Evolutionary conservation across 441 rosid genomes (phyloP).

Genomic region (Euphorbia neoarborescens): DNA sequence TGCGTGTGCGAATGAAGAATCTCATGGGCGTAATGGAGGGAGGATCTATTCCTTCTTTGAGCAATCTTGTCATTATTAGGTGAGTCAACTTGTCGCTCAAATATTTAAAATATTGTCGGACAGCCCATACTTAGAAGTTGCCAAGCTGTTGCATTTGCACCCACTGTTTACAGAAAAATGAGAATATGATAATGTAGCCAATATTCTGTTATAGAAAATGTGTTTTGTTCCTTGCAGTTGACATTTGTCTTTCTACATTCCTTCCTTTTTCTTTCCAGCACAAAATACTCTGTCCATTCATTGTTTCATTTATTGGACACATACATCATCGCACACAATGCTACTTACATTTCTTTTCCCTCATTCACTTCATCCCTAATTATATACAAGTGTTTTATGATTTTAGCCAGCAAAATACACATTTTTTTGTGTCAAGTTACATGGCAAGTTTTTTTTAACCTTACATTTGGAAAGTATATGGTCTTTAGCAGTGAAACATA

Average conservation of each 20-base stretch:
- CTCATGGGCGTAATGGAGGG: conserved; percentile 92
- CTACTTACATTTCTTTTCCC: not conserved
- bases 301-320: not conserved
- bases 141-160: conserved; percentile 42
- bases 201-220: conserved; percentile 7
- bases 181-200: not conserved
- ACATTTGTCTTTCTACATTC: conserved; percentile 37
- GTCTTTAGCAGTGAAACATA: too few species aligned
- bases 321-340: not conserved
- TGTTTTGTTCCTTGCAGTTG: conserved; percentile 30
- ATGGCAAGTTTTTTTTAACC: too few species aligned
- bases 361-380: not conserved
- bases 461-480: too few species aligned
- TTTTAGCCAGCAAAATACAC: too few species aligned
- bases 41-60: conserved; percentile 80
- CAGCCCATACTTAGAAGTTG: conserved; percentile 28
- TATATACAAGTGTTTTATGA: too few species aligned
- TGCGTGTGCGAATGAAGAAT: conserved; percentile 94
- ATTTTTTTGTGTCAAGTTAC: too few species aligned
- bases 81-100: too few species aligned
- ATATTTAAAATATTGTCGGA: conserved; percentile 20
- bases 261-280: conserved; percentile 33
- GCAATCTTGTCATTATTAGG: too few species aligned
- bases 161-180: too few species aligned
- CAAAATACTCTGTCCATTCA: conserved; percentile 16